A percentile compares a stretch with the other conserved stretches of the same genome.
Conservation (phyloP, 2,329 filamentous ascomycete genomes). For the Epichloe scottii region DNA sequence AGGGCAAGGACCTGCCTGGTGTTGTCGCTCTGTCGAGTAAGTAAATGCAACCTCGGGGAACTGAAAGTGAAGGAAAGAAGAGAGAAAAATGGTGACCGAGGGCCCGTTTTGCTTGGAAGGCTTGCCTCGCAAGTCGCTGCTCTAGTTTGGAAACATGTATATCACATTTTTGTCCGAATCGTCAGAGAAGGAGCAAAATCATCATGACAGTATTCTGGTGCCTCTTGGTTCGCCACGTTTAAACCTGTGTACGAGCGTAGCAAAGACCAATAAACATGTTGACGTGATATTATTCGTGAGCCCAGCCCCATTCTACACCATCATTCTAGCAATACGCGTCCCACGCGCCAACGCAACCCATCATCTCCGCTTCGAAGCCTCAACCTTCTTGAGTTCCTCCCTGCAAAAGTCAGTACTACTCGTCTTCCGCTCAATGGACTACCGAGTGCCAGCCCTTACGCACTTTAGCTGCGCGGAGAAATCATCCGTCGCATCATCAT, state of each 20-base stretch:
- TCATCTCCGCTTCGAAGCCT: slow-evolving; percentile 54
- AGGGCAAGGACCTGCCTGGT: slow-evolving; percentile 95
- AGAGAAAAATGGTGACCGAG: slow-evolving; percentile 9
- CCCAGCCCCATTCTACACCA: not conserved
- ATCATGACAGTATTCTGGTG: not conserved
- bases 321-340: not conserved
- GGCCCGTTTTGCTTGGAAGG: slow-evolving; percentile 6
- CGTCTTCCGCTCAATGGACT: slow-evolving; percentile 19
- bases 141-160: not conserved
- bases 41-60: slow-evolving; percentile 27
- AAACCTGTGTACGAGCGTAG: not conserved
- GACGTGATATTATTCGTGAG: not conserved
- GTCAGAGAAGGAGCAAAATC: not conserved
- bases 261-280: not conserved
- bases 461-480: slow-evolving; percentile 92
- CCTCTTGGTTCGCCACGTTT: no score
- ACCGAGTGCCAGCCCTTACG: no score
- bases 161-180: not conserved
- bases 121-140: not conserved
- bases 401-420: slow-evolving; percentile 27
- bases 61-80: not conserved
- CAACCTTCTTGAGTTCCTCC: slow-evolving; percentile 91
- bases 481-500: slow-evolving; percentile 93
- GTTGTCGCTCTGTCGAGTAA: slow-evolving; percentile 79
- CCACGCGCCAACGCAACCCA: not conserved